Evolutionary conservation across 495 filamentous ascomycete genomes (phyloP), one percentile per base, ranked within the genome.

Genomic region (Penicillium parvum): DNA sequence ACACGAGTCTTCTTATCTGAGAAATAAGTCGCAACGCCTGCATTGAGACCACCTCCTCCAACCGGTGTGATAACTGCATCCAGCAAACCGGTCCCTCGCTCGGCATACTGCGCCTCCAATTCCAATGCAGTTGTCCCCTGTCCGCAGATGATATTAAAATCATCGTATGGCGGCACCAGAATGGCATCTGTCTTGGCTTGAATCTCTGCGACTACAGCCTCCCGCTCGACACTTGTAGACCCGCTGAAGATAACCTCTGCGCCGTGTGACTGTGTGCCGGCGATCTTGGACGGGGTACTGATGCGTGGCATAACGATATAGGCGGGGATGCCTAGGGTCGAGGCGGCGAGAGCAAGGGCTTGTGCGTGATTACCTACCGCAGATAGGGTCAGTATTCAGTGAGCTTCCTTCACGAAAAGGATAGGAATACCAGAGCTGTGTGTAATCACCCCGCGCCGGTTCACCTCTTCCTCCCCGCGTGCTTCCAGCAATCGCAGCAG

Each of bases 111-210:
- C 38, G 69, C 67, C 46, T 85, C 77, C 12, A 96, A 62, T 57
- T 98, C 92, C n/a, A 97, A 53, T 2, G 77, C 90, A 43, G 85
- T 74, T 1, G 92, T 98, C 0, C 90, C 92, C 66, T 95, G 89
- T 1, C 92, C 92, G 2, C 94, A 79, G 22, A 98, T 85, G 43
- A 96, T 86, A 57, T 96, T 73, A 12, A 84, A 82, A 63, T 97
- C 85, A 60, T 97, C 86, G 54, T 96, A 96, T 3, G 92, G 91
- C 32, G 90, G 90, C 2, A 98, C 73, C 5, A 96, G 65, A 7
- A 80, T 73, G 0, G 91, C 90, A 4, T 82, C 79, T 2, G 86
- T 95, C 27, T 77, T 58, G 29, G 69, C 64, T 5, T 86, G 74
- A 1, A 96, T 78, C 7, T 81, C 65, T 6, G 55, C 65, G 0